Evolutionary conservation across 2,329 filamentous ascomycete species (phyloP).

Genomic region (Xylariaceae sp.): DNA sequence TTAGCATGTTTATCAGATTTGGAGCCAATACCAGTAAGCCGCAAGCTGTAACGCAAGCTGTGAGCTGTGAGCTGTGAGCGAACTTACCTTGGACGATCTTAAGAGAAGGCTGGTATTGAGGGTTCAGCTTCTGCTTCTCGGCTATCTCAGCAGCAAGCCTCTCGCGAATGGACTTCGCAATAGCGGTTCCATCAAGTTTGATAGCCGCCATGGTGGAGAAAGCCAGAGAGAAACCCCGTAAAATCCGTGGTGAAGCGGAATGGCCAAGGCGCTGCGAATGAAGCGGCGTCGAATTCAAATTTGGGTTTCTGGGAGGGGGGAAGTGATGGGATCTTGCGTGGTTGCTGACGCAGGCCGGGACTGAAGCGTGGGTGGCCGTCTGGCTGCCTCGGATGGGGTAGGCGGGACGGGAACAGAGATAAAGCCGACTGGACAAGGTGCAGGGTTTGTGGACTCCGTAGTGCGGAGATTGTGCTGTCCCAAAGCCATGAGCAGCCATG

Average conservation of each 20-base stretch:
- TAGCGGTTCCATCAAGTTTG: constrained; percentile 93
- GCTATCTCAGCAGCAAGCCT: constrained; percentile 73
- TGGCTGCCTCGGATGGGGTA: constrained; percentile 14
- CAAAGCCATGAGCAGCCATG: neutral
- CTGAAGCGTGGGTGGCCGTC: constrained; percentile 8
- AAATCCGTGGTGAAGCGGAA: constrained; percentile 7
- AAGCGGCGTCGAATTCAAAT: constrained; percentile 6
- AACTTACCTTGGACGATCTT: constrained; percentile 87
- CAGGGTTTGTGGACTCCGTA: neutral
- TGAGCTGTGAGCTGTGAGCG: constrained; percentile 5
- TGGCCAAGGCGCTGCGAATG: constrained; percentile 14
- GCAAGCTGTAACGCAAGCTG: neutral
- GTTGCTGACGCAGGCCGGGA: constrained; percentile 10
- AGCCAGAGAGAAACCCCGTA: constrained; percentile 42
- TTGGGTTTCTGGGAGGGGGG: constrained; percentile 1
- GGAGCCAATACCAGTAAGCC: neutral
- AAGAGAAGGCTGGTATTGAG: constrained; percentile 80
- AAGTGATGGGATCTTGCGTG: constrained; percentile 3
- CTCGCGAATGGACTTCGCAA: constrained; percentile 87
- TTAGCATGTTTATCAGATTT: constrained; percentile 13
- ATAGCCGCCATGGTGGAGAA: constrained; percentile 68
- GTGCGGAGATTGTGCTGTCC: neutral
- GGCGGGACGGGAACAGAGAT: constrained; percentile 17
- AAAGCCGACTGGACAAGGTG: neutral
- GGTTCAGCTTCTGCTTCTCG: constrained; percentile 73